Conservation (phyloP, 352 stramenopile species). For the Globisporangium middletonii region DNA sequence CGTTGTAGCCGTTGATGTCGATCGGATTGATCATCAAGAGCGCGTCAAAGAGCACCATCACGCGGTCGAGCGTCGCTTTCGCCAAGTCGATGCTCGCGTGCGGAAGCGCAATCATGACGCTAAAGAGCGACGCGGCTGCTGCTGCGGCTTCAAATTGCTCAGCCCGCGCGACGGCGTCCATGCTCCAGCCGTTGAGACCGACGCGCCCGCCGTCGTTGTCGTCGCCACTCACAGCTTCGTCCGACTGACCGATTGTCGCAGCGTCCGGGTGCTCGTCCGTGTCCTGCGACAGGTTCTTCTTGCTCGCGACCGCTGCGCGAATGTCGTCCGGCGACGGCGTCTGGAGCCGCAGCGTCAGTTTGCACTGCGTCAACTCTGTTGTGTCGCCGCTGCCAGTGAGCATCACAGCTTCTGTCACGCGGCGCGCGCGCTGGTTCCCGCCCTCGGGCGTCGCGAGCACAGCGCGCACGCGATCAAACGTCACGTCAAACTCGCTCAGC, state of each 20-base stretch:
- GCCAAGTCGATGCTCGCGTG: conserved; percentile 46
- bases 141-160: conserved; percentile 58
- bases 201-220: conserved; percentile 78
- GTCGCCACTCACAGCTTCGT: conserved; percentile 52
- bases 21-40: conserved; percentile 86
- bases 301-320: conserved; percentile 36
- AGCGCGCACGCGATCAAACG: conserved; percentile 45
- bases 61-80: conserved; percentile 62
- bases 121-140: conserved; percentile 44
- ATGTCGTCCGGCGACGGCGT: conserved; percentile 40
- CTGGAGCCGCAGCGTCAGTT: conserved; percentile 43
- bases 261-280: conserved; percentile 43
- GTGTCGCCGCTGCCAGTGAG: conserved; percentile 34
- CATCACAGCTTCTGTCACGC: conserved; percentile 37
- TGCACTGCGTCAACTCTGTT: conserved; percentile 29
- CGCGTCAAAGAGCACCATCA: conserved; percentile 83
- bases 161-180: conserved; percentile 54
- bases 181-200: conserved; percentile 75
- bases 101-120: conserved; percentile 53
- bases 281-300: conserved; percentile 70
- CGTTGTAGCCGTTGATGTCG: conserved; percentile 76
- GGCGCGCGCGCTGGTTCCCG: conserved; percentile 44
- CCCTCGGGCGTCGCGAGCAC: conserved; percentile 41
- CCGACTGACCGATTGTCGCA: conserved; percentile 17
- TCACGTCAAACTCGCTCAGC: conserved; percentile 59